Conservation (phyloP, 192 early-diverging fungal genomes). For the Nowakowskiella sp. region DNA sequence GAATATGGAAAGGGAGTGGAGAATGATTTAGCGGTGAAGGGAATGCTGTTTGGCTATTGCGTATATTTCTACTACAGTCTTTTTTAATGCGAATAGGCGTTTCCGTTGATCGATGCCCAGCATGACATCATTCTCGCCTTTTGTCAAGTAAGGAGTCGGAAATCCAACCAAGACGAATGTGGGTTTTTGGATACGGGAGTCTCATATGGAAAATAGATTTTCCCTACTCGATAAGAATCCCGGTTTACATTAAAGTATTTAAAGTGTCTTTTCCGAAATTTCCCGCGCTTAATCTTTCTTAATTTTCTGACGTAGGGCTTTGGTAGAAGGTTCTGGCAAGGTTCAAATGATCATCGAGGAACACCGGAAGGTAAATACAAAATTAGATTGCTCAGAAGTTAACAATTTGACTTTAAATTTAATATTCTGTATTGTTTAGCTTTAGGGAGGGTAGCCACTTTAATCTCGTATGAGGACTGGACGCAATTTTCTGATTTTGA, state of each 20-base stretch:
- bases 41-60: too few relatives aligned
- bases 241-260: conserved; percentile 55
- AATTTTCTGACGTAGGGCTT: too few relatives aligned
- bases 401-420: too few relatives aligned
- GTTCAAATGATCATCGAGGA: conserved; percentile 79
- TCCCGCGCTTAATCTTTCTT: not conserved
- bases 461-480: conserved; percentile 68
- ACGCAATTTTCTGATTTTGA: conserved; percentile 10
- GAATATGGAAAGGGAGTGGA: too few relatives aligned
- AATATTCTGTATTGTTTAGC: not conserved
- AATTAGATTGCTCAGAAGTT: not conserved
- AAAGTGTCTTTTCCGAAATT: not conserved
- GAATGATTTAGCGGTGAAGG: too few relatives aligned
- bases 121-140: too few relatives aligned
- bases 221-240: conserved; percentile 37
- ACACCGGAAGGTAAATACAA: conserved; percentile 36
- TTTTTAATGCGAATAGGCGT: too few relatives aligned
- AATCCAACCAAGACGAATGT: too few relatives aligned
- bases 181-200: conserved; percentile 66
- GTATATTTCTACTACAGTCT: too few relatives aligned
- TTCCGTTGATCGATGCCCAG: too few relatives aligned
- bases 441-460: conserved; percentile 81
- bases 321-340: conserved; percentile 73
- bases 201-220: conserved; percentile 70
- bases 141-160: too few relatives aligned